Base-by-base conservation (phyloP, 495 filamentous ascomycete genomes). In the Xylaria acuta region DNA sequence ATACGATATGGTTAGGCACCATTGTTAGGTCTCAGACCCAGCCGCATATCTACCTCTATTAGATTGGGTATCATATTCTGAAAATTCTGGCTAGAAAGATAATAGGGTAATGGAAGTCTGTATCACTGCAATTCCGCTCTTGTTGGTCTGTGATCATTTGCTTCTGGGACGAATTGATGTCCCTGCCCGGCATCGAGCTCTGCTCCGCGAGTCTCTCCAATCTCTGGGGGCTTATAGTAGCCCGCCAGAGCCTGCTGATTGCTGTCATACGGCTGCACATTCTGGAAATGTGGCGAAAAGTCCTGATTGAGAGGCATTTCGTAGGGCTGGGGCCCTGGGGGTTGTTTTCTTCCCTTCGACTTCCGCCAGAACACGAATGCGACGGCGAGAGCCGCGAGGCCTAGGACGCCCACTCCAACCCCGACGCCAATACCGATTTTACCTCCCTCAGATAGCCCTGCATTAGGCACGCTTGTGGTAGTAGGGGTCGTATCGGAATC, bases 391-490 rank as follows among this genome's bases (percentile, higher is more conserved):
- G 75, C 72, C 20, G 51, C 62, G 5, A 76, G n/a, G 18, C 72
- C 75, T 32, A 74, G 1, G 12, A 43, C 63, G 7, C 75, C 72
- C 9, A 74, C 54, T 1, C 72, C 70, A 1, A 76, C 70, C 14
- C 75, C 72, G 22, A 74, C 75, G 12, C 72, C 75, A 3, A 76
- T 41, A 3, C 75, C 72, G 16, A 74, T 70, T 40, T 74, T 74
- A 4, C 49, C 47, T 51, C 73, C 45, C 9, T 74, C 63, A 27
- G 75, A 65, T 9, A 76, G 25, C 20, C 72, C 69, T 20, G 75
- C 8, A 30, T 38, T 43, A 22, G 56, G 40, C 64, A 51, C 3
- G 20, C 16, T 64, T 36, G 51, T 22, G 7, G 56, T 43, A 49
- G 72, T 73, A 69, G 65, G 5, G 0, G 64, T 67, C 20, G 64